Percentiles rank a stretch among this genome's conserved stretches.
phyloP scores from a whole-genome alignment of 164 flowering plant species.

The Nymphaea colorata region DNA sequence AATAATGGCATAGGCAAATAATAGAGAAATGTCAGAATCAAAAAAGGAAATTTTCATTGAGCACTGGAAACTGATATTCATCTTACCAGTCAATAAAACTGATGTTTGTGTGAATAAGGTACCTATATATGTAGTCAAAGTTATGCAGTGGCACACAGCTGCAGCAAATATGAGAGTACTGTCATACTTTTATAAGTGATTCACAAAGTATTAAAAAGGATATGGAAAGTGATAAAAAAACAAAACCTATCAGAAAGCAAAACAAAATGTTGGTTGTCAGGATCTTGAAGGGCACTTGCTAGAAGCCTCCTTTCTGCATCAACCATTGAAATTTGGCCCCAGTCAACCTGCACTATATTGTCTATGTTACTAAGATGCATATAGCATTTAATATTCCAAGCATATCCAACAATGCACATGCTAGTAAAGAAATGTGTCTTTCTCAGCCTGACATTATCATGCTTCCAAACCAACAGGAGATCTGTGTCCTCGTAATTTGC shows the following conservation, averaged over 20 bases:
- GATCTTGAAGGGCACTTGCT: slow-evolving; percentile 67
- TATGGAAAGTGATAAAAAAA: not conserved
- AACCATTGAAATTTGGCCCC: slow-evolving; percentile 96
- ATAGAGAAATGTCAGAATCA: too few species aligned
- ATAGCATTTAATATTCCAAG: not conserved
- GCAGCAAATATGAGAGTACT: slow-evolving; percentile 19
- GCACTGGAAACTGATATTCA: too few species aligned
- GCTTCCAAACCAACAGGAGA: too few species aligned
- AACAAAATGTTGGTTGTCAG: slow-evolving; percentile 83
- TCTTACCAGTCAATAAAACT: slow-evolving; percentile 89
- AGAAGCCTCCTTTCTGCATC: slow-evolving; percentile 85
- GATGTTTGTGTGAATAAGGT: slow-evolving; percentile 79
- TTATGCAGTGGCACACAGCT: slow-evolving; percentile 86
- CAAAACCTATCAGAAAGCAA: slow-evolving; percentile 86
- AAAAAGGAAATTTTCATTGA: too few species aligned
- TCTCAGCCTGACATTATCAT: too few species aligned
- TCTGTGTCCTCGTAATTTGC: too few species aligned
- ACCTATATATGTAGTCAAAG: slow-evolving; percentile 78
- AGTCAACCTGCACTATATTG: slow-evolving; percentile 46
- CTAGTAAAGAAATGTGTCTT: too few species aligned
- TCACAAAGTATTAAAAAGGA: not conserved
- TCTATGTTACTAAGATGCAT: not conserved
- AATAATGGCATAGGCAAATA: too few species aligned
- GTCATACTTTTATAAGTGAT: not conserved
- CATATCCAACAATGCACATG: not conserved